Conservation (phyloP, 2,329 filamentous ascomycete species). For the Hymenoscyphus fraxineus region DNA sequence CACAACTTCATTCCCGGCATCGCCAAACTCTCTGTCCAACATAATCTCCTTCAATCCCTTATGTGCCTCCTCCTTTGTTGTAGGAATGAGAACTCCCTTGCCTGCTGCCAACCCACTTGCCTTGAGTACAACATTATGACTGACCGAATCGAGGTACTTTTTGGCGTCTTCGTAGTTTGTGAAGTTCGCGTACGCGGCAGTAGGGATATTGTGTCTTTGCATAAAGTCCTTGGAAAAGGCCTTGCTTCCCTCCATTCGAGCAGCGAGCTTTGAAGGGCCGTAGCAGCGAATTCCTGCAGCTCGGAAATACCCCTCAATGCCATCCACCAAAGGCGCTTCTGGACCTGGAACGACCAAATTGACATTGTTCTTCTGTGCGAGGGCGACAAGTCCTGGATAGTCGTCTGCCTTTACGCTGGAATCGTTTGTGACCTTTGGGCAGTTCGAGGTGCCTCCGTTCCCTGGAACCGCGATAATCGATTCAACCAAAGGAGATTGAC, state of each 20-base stretch:
- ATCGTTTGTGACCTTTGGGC: conserved; percentile 71
- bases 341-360: conserved; percentile 88
- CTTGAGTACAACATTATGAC: conserved; percentile 85
- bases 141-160: conserved; percentile 67
- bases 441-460: conserved; percentile 79
- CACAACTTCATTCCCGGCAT: conserved; percentile 84
- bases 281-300: conserved; percentile 46
- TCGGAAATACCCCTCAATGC: conserved; percentile 80
- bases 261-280: conserved; percentile 79
- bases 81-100: conserved; percentile 79
- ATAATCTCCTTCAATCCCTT: conserved; percentile 84
- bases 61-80: conserved; percentile 74
- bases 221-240: conserved; percentile 98
- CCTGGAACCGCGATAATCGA: conserved; percentile 70
- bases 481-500: conserved; percentile 74
- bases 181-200: conserved; percentile 88
- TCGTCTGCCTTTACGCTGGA: conserved; percentile 64
- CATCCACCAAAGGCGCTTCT: conserved; percentile 89
- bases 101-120: conserved; percentile 87
- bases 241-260: conserved; percentile 92
- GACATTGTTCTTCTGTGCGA: conserved; percentile 69
- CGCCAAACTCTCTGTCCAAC: conserved; percentile 80
- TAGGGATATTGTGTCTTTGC: conserved; percentile 84
- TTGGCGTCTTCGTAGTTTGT: conserved; percentile 68
- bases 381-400: conserved; percentile 69